Base-by-base conservation (phyloP, 768 basidiomycete genomes). In the Plicaturopsis crispa region DNA sequence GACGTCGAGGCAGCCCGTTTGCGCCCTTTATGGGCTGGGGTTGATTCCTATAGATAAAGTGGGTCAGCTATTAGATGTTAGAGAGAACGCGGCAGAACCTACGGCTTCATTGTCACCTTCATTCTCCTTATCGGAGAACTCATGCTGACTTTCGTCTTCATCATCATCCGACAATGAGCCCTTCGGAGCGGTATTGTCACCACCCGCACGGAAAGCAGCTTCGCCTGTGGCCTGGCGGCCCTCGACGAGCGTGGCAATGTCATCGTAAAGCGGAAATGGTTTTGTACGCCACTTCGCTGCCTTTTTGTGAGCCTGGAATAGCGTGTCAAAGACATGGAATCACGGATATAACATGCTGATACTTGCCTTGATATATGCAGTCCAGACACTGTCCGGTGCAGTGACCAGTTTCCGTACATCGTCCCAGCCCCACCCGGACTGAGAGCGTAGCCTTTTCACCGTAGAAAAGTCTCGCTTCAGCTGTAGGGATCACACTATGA, bases 231-330 rank as follows among this genome's bases (percentile, higher is more conserved):
- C 35, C 16, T 17, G 7, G 5, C 7, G 7, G 21, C 35, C 35
- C 6, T 36, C 35, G 22, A 36, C 35, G 22, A 36, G 35, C n/a
- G 5, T 19, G 4, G 16, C 16, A 19, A 6, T 11, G 6, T 50
- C 43, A 32, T 51, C 38, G 28, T 43, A 45, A 7, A 45, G n/a
- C 7, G 36, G 44, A 34, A 42, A 45, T n/a, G 23, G 19, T 2
- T 38, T 49, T 17, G 30, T 51, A 17, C 39, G 14, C 60, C 57
- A 61, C 23, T 48, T 54, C 31, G 20, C 51, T 54, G 31, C 18
- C 5, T 36, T 6, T 6, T 18, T 11, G 6, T 36, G 10, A n/a
- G 6, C 7, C 35, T 36, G 4, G 16, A 36, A 36, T 6, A 8
- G 8, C 8, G 10, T 28, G 26, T 28, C 8, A 28, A 14, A 4